phyloP scores from a whole-genome alignment of 768 basidiomycete species.

The Rhodotorula sphaerocarpa region DNA sequence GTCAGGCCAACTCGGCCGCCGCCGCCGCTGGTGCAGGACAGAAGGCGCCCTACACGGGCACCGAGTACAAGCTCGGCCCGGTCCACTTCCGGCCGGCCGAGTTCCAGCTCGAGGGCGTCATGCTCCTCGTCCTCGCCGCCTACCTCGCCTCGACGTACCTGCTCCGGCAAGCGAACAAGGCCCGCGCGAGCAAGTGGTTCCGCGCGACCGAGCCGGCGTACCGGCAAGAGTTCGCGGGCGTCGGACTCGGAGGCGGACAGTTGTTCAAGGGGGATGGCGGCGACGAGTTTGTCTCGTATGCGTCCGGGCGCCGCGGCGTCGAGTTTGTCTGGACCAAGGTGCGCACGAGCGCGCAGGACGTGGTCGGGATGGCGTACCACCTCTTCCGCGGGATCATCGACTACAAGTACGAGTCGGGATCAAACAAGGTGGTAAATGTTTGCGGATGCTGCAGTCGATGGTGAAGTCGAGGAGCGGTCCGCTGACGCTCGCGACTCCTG shows the following conservation, averaged over 20 bases:
- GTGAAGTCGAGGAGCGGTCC: too few relatives aligned
- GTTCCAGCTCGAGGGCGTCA: conserved; percentile 2
- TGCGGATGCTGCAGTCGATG: neutral
- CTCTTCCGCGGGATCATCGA: neutral
- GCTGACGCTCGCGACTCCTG: neutral
- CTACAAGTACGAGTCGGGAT: conserved; percentile 3
- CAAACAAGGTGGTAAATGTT: conserved; percentile 5
- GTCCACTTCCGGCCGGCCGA: conserved; percentile 10
- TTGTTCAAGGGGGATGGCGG: conserved; percentile 16
- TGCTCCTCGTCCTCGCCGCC: conserved; percentile 4
- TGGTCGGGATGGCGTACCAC: conserved; percentile 5
- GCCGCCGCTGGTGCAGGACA: neutral
- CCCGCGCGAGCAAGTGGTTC: conserved; percentile 5
- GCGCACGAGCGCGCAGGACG: conserved; percentile 1
- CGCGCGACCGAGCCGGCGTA: neutral
- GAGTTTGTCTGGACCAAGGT: conserved; percentile 12
- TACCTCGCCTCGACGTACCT: conserved; percentile 12
- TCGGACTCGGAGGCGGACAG: conserved; percentile 15
- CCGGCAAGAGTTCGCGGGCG: conserved; percentile 20
- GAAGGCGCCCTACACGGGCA: neutral
- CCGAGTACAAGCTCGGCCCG: conserved; percentile 12
- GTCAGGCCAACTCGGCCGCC: neutral
- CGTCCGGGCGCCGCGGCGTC: conserved; percentile 17
- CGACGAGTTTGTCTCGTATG: conserved; percentile 23
- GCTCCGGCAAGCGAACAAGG: neutral